A percentile compares a stretch with the other conserved stretches of the same genome.
Evolutionary conservation across 306 rosid genomes (phyloP).

Genomic region (Inga oerstediana): DNA sequence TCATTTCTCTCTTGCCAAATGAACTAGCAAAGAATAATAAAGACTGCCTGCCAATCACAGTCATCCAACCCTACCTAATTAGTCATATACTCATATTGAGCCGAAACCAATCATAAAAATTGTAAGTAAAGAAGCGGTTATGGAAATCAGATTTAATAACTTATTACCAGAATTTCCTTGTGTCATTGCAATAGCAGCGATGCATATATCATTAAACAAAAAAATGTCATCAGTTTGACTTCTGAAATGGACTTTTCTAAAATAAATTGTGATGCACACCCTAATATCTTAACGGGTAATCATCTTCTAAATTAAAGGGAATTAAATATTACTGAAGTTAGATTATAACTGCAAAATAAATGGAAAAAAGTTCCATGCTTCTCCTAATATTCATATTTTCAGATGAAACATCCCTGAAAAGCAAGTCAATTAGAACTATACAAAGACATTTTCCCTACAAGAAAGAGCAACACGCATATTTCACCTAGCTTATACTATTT

Average conservation of each 20-base stretch:
- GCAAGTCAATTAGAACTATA: background rate
- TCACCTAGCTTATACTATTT: slow-evolving; percentile 26
- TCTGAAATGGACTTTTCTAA: slow-evolving; percentile 2
- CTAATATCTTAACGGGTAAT: background rate
- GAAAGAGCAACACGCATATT: slow-evolving; percentile 9
- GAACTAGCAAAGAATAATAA: too few relatives aligned
- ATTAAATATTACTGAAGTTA: background rate
- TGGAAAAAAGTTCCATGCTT: background rate
- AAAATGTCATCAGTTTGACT: background rate
- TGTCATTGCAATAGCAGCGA: too few relatives aligned
- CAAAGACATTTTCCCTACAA: background rate
- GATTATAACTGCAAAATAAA: background rate
- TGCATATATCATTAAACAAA: background rate
- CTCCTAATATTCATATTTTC: background rate
- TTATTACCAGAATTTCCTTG: too few relatives aligned
- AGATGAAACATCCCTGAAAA: background rate
- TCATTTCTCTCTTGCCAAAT: too few relatives aligned
- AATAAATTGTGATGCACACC: background rate
- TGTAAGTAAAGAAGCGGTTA: too few relatives aligned
- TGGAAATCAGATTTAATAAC: too few relatives aligned
- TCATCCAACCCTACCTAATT: too few relatives aligned
- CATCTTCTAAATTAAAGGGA: too few relatives aligned
- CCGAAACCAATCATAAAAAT: too few relatives aligned
- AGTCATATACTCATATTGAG: too few relatives aligned
- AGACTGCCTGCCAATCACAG: too few relatives aligned